Evolutionary conservation across 2,329 filamentous ascomycete species (phyloP).

Genomic region (Penicillium freii): DNA sequence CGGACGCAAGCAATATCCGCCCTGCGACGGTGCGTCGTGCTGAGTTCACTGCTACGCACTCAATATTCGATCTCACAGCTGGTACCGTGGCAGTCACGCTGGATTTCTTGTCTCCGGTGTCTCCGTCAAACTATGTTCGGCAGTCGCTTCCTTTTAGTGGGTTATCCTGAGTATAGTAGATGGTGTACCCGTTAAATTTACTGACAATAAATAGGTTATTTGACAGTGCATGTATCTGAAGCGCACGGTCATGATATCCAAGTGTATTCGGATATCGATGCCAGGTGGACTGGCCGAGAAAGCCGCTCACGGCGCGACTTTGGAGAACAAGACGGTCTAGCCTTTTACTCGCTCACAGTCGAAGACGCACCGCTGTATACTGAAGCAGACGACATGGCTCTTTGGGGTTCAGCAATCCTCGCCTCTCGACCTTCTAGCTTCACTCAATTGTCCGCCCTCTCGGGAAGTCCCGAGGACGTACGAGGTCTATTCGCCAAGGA

Average conservation of each 20-base stretch:
- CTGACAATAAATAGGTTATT: constrained; percentile 33
- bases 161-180: background rate
- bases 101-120: constrained; percentile 49
- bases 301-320: constrained; percentile 26
- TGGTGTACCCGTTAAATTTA: background rate
- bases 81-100: constrained; percentile 37
- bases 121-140: constrained; percentile 42
- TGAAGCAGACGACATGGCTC: constrained; percentile 42
- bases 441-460: constrained; percentile 30
- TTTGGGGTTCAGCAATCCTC: constrained; percentile 44
- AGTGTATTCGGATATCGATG: constrained; percentile 46
- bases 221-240: constrained; percentile 38
- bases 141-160: constrained; percentile 47
- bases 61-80: constrained; percentile 41
- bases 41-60: constrained; percentile 45
- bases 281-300: constrained; percentile 43
- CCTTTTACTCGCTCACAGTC: constrained; percentile 35
- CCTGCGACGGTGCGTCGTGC: constrained; percentile 37
- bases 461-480: constrained; percentile 30
- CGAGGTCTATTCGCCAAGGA: constrained; percentile 32
- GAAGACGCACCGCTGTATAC: constrained; percentile 33
- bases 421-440: constrained; percentile 33
- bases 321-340: constrained; percentile 24
- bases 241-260: constrained; percentile 34
- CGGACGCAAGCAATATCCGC: constrained; percentile 23